Evolutionary conservation across 2,329 filamentous ascomycete species (phyloP).

Genomic region (Venturia nashicola): DNA sequence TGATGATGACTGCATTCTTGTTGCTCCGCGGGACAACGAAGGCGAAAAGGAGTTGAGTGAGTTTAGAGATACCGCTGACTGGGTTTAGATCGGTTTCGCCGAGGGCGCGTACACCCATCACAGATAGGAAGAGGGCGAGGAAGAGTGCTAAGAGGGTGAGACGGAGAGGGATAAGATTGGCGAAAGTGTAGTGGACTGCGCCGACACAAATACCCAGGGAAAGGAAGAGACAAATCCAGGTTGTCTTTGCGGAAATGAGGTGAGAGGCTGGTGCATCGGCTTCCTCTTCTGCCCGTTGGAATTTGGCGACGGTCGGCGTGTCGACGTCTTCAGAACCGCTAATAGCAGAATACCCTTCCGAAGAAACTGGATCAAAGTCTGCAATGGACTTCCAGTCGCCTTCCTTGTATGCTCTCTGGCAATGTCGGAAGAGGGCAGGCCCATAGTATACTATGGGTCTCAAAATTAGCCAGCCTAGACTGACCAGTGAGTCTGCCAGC

Average conservation of each 20-base stretch:
- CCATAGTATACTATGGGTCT: slow-evolving; percentile 43
- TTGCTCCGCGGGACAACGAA: slow-evolving; percentile 65
- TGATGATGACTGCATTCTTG: slow-evolving; percentile 83
- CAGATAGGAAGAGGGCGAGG: slow-evolving; percentile 54
- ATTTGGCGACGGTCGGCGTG: slow-evolving; percentile 12
- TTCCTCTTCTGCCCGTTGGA: slow-evolving; percentile 29
- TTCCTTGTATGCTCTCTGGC: neutral
- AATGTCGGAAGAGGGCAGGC: neutral
- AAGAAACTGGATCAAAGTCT: neutral
- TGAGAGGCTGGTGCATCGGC: slow-evolving; percentile 77
- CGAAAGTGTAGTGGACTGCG: slow-evolving; percentile 75
- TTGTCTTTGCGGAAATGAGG: slow-evolving; percentile 59
- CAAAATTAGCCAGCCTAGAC: slow-evolving; percentile 64
- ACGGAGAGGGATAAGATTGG: slow-evolving; percentile 64
- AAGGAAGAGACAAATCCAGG: slow-evolving; percentile 60
- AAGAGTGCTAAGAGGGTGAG: slow-evolving; percentile 77
- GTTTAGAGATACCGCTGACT: slow-evolving; percentile 90
- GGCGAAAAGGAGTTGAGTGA: slow-evolving; percentile 92
- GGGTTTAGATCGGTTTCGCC: slow-evolving; percentile 90
- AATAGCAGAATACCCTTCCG: slow-evolving; percentile 2
- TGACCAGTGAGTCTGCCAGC: slow-evolving; percentile 86
- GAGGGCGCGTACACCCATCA: slow-evolving; percentile 53
- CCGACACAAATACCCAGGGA: slow-evolving; percentile 71
- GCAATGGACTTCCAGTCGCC: slow-evolving; percentile 6
- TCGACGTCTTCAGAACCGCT: slow-evolving; percentile 8